Base-by-base conservation (phyloP, 352 stramenopile genomes). In the Globisporangium splendens region DNA sequence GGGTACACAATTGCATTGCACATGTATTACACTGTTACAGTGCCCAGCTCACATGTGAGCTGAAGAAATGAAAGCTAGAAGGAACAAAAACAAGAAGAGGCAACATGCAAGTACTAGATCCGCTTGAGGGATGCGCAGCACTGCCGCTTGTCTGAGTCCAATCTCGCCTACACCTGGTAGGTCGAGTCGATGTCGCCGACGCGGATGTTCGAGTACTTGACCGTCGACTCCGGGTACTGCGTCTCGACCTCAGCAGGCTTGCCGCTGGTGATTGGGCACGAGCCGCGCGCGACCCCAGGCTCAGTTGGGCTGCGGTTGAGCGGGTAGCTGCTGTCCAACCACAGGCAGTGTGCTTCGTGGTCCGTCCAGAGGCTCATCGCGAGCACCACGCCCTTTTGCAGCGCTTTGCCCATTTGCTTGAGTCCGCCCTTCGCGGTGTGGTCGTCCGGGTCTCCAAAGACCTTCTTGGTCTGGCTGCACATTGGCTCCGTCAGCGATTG, bases 311-410 rank as follows among this genome's bases (percentile, higher is more conserved):
- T 70, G 8, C 70, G 70, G 47, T 63, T 58, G 21, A 64, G 31
- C 0, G 82, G 82, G 61, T 86, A 89, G 55, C 50, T 75, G 59
- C 72, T 83, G 68, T 92, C 82, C 15, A 92, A 69, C 82, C 82
- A 91, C 20, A 84, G 69, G 48, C 73, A 88, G 57, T 91, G 70
- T 21, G 76, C 79, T 8, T 72, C 70, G 55, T 87, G 67, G 54
- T 91, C 82, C 4, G 77, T 76, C 82, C 82, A 91, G 15, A 91
- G 64, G 50, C 79, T 89, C 69, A 91, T 89, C 38, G 75, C 67
- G 44, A 91, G 72, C 18, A 86, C 84, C 59, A 91, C 65, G 8
- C 82, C 82, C 24, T 63, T 75, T 22, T 63, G 54, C 55, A 91
- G 74, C 64, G 79, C 72, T 20, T 77, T 66, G 14, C 79, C 79